Percentiles rank a stretch among this genome's conserved stretches.
Evolutionary conservation across 2,329 filamentous ascomycete species (phyloP).

Genomic region (Shiraia bambusicola): DNA sequence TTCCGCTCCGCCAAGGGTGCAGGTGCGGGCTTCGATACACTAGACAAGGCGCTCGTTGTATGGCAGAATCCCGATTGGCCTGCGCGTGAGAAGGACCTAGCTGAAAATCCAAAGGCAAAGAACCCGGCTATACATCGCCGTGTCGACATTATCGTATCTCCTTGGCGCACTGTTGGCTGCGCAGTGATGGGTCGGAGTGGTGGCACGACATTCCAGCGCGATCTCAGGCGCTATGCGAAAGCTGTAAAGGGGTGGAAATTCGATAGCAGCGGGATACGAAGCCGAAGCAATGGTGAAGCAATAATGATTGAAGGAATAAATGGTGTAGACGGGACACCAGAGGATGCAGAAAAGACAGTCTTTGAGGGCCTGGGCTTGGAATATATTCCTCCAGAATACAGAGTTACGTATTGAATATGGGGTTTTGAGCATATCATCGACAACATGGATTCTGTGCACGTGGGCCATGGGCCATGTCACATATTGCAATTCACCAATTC

Average conservation of each 20-base stretch:
- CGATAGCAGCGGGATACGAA: slow-evolving; percentile 82
- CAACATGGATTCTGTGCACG: too few relatives aligned
- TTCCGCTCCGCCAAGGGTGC: slow-evolving; percentile 49
- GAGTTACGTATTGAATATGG: slow-evolving; percentile 50
- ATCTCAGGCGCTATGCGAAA: slow-evolving; percentile 79
- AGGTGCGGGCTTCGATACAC: slow-evolving; percentile 72
- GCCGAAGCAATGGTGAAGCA: slow-evolving; percentile 67
- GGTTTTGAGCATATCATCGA: too few relatives aligned
- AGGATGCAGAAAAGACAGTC: slow-evolving; percentile 74
- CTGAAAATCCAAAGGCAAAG: slow-evolving; percentile 45
- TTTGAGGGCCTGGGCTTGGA: slow-evolving; percentile 73
- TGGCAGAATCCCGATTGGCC: slow-evolving; percentile 71
- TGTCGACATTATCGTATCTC: slow-evolving; percentile 88
- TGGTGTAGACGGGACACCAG: slow-evolving; percentile 55
- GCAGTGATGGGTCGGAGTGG: slow-evolving; percentile 87
- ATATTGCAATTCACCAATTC: too few relatives aligned
- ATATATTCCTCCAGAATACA: slow-evolving; percentile 47
- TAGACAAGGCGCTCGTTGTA: slow-evolving; percentile 90
- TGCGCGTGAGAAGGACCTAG: slow-evolving; percentile 41
- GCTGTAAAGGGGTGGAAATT: slow-evolving; percentile 75
- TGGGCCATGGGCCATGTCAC: too few relatives aligned
- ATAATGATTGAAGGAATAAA: slow-evolving; percentile 63
- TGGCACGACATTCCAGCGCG: slow-evolving; percentile 85
- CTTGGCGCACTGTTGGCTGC: slow-evolving; percentile 86
- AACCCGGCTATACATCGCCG: slow-evolving; percentile 77